Percentiles rank a stretch among this genome's conserved stretches.
These are phyloP conservation scores for Cyberlindnera samutprakarnensis DNA, from an alignment of 805 yeast species.

Conservation along the genomic window DNA sequence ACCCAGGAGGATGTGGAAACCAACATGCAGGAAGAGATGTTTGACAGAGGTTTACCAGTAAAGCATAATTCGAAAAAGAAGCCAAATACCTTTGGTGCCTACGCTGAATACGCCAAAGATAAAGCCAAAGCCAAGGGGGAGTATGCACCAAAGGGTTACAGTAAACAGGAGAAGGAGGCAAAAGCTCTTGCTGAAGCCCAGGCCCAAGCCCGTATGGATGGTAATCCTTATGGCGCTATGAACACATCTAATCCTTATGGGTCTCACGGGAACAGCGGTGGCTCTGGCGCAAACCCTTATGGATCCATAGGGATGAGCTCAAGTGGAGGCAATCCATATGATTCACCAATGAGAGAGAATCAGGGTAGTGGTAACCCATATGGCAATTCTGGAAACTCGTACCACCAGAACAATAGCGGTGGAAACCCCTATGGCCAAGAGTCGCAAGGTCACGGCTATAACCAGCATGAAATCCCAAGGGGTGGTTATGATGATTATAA, in stretches of 20 bases:
- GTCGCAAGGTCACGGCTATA: no score
- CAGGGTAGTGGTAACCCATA: neutral
- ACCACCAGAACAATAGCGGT: neutral
- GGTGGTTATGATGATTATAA: no score
- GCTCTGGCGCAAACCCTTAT: slow-evolving; percentile 6
- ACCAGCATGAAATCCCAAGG: no score
- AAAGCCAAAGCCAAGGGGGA: slow-evolving; percentile 24
- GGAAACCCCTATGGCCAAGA: neutral
- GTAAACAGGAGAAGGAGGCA: slow-evolving; percentile 17
- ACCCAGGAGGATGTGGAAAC: slow-evolving; percentile 35
- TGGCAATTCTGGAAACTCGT: no score
- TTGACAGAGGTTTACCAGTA: slow-evolving; percentile 35
- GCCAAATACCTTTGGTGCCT: slow-evolving; percentile 40
- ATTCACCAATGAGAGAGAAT: neutral
- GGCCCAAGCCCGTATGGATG: slow-evolving; percentile 1
- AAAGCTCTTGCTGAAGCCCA: slow-evolving; percentile 5
- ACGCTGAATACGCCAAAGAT: slow-evolving; percentile 38
- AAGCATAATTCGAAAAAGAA: slow-evolving; percentile 25
- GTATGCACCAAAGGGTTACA: slow-evolving; percentile 34
- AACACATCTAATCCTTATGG: slow-evolving; percentile 6
- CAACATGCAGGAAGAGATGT: slow-evolving; percentile 33
- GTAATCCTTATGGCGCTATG: slow-evolving; percentile 11
- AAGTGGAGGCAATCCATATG: slow-evolving; percentile 1
- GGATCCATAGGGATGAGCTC: neutral
- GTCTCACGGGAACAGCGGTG: neutral